These are phyloP conservation scores for Trametes sanguinea DNA, from an alignment of 768 basidiomycete species.

Conservation along the genomic window DNA sequence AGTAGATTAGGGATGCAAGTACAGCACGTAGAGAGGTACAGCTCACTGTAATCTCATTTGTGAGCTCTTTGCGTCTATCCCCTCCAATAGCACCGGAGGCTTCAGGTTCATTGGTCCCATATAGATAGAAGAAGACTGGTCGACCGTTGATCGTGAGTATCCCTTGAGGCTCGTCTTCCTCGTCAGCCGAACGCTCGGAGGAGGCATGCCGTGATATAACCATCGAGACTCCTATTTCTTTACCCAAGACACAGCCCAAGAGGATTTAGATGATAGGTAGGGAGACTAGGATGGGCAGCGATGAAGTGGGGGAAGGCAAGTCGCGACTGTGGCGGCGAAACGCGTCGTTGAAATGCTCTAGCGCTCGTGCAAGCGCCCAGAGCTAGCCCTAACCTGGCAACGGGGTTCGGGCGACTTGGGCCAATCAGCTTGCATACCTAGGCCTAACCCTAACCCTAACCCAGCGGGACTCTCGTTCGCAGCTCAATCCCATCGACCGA, in stretches of 20 bases:
- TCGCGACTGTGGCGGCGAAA: constrained; percentile 7
- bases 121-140: constrained; percentile 17
- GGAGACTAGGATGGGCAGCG: background rate
- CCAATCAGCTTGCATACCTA: too few relatives aligned
- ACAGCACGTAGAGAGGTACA: background rate
- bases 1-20: background rate
- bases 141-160: constrained; percentile 3
- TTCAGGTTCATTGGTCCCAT: constrained; percentile 3
- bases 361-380: background rate
- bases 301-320: background rate
- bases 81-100: background rate
- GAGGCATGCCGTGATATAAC: background rate
- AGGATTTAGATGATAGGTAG: too few relatives aligned
- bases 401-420: background rate
- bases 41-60: constrained; percentile 1
- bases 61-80: background rate
- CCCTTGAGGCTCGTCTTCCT: background rate
- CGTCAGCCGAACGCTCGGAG: background rate
- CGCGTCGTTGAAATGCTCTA: background rate
- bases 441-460: too few relatives aligned
- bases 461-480: too few relatives aligned
- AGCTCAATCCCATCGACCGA: too few relatives aligned
- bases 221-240: background rate
- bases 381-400: constrained; percentile 13
- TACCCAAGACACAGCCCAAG: too few relatives aligned